Evolutionary conservation across 139 green algal genomes (phyloP).

Genomic region (Volvox reticuliferus): DNA sequence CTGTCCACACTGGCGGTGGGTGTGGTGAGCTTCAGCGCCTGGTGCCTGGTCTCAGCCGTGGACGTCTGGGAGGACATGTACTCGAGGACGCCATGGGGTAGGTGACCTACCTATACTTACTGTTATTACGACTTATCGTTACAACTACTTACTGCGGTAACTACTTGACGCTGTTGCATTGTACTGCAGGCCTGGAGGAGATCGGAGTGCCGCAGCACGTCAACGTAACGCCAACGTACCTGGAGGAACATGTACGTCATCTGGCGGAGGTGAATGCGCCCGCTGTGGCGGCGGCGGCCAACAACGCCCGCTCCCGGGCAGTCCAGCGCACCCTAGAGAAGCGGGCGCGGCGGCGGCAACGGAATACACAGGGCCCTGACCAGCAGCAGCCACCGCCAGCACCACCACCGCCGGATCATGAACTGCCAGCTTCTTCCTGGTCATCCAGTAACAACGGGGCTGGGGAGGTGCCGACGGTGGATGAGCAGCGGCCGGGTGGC

Average conservation of each 20-base stretch:
- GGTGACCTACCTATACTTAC: not conserved
- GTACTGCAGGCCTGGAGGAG: conserved; percentile 29
- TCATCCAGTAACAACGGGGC: too few species aligned
- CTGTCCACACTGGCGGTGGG: conserved; percentile 26
- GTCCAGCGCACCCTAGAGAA: conserved; percentile 1
- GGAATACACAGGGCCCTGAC: not conserved
- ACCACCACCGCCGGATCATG: not conserved
- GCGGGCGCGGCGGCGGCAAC: not conserved
- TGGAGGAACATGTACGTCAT: conserved; percentile 11
- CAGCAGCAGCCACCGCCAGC: conserved; percentile 27
- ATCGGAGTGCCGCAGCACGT: conserved; percentile 33
- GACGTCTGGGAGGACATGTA: conserved; percentile 27
- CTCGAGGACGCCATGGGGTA: conserved; percentile 37
- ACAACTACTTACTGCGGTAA: not conserved
- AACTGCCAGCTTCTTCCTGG: too few species aligned
- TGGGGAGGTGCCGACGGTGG: too few species aligned
- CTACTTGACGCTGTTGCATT: not conserved
- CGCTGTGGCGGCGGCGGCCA: conserved; percentile 1
- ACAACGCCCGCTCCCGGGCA: not conserved
- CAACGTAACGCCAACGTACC: conserved; percentile 16
- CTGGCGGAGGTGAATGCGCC: conserved; percentile 30
- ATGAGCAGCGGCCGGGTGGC: not conserved
- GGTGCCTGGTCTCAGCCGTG: not conserved
- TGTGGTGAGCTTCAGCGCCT: conserved; percentile 16
- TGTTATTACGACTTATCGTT: too few species aligned